phyloP scores from a whole-genome alignment of 176 grass and related monocot species.

The Pontederia paniculata region DNA sequence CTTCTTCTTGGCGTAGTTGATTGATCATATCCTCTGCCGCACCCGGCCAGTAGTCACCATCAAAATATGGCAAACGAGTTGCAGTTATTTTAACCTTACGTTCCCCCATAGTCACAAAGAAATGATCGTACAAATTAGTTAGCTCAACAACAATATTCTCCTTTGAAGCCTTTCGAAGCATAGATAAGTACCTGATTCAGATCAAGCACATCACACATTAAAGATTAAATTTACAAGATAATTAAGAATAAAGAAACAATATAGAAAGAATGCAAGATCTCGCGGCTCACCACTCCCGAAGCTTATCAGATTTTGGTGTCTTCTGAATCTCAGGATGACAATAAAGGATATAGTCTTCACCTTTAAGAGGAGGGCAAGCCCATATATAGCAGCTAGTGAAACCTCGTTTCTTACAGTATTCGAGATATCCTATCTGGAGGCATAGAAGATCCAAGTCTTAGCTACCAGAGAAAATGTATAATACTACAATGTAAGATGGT shows the following conservation, averaged over 20 bases:
- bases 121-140: slow-evolving; percentile 32
- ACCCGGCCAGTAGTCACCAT: slow-evolving; percentile 11
- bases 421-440: slow-evolving; percentile 91
- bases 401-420: slow-evolving; percentile 94
- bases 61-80: slow-evolving; percentile 10
- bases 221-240: slow-evolving; percentile 1
- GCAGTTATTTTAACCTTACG: slow-evolving; percentile 8
- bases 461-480: no score
- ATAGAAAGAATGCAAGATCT: background rate
- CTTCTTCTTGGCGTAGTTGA: slow-evolving; percentile 56
- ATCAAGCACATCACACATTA: slow-evolving; percentile 8
- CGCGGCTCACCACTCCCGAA: slow-evolving; percentile 60
- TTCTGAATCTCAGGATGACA: slow-evolving; percentile 99
- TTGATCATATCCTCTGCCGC: slow-evolving; percentile 18
- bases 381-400: slow-evolving; percentile 99
- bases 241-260: background rate
- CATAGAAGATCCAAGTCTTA: background rate
- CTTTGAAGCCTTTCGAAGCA: slow-evolving; percentile 9
- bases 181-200: background rate
- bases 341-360: slow-evolving; percentile 99
- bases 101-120: slow-evolving; percentile 36
- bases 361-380: slow-evolving; percentile 94
- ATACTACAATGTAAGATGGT: no score
- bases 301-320: slow-evolving; percentile 96
- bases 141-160: slow-evolving; percentile 9